phyloP scores from a whole-genome alignment of 164 flowering plant species.

The grape (Vitis vinifera) region DNA sequence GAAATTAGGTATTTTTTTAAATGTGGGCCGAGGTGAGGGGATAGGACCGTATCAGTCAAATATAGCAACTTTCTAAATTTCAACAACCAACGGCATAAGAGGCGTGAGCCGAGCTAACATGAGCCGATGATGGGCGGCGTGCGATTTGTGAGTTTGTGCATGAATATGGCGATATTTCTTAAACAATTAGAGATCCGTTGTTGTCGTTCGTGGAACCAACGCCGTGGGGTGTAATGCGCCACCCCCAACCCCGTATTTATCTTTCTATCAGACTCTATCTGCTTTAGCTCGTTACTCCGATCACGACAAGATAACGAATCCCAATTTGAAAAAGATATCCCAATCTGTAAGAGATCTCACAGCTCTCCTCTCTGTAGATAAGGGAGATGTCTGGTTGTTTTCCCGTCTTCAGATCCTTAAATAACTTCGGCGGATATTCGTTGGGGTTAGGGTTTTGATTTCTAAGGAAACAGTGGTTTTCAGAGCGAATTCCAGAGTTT shows the following conservation, averaged over 20 bases:
- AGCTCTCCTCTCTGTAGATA: background rate
- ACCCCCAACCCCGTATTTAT: background rate
- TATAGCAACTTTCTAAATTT: too few relatives aligned
- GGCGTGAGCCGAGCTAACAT: background rate
- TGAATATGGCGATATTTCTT: background rate
- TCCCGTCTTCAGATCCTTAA: too few relatives aligned
- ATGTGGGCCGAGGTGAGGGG: too few relatives aligned
- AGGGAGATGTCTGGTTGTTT: too few relatives aligned
- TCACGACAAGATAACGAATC: background rate
- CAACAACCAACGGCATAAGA: background rate
- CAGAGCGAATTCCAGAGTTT: too few relatives aligned
- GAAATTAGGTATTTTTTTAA: too few relatives aligned
- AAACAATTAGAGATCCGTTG: background rate
- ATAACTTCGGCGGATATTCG: too few relatives aligned
- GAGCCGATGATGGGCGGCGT: background rate
- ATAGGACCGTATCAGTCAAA: too few relatives aligned
- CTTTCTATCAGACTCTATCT: background rate
- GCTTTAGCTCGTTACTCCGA: background rate
- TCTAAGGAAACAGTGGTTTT: too few relatives aligned
- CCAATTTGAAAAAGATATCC: background rate
- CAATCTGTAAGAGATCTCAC: background rate
- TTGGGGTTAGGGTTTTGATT: too few relatives aligned
- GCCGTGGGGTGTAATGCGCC: constrained; percentile 1
- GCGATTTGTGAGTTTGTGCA: background rate
- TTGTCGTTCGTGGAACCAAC: background rate